Percentiles rank a stretch among this genome's conserved stretches.
phyloP scores from a whole-genome alignment of 495 filamentous ascomycete genomes.

The Terfezia boudieri region DNA sequence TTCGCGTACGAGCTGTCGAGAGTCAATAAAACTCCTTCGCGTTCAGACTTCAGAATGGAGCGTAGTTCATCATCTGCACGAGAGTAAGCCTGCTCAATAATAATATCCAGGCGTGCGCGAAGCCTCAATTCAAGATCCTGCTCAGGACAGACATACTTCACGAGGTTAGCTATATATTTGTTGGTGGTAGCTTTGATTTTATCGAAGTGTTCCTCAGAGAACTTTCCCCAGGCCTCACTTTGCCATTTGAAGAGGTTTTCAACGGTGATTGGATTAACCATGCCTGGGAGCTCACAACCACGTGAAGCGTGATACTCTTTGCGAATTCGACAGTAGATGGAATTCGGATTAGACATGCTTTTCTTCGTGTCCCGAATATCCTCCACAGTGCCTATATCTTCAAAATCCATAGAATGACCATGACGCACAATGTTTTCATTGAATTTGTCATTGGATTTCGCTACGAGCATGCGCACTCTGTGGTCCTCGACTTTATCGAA shows the following conservation, averaged over 20 bases:
- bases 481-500: conserved; percentile 2
- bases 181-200: background rate
- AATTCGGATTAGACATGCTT: background rate
- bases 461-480: conserved; percentile 13
- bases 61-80: conserved; percentile 8
- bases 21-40: conserved; percentile 20
- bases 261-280: conserved; percentile 20
- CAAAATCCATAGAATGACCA: conserved; percentile 9
- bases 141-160: conserved; percentile 6
- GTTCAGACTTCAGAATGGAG: conserved; percentile 20
- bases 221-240: conserved; percentile 15
- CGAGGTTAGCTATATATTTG: conserved; percentile 5
- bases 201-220: background rate
- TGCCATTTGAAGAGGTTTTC: conserved; percentile 21
- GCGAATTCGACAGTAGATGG: conserved; percentile 20
- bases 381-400: conserved; percentile 1
- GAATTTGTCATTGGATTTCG: conserved; percentile 8
- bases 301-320: conserved; percentile 17
- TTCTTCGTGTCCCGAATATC: background rate
- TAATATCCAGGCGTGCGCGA: conserved; percentile 2
- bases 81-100: conserved; percentile 5
- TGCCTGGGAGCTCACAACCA: conserved; percentile 22
- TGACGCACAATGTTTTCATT: conserved; percentile 2
- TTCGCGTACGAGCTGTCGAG: conserved; percentile 21
- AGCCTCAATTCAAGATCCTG: conserved; percentile 6